Base-by-base conservation (phyloP, 345 rosid genomes). In the Draba incana region DNA sequence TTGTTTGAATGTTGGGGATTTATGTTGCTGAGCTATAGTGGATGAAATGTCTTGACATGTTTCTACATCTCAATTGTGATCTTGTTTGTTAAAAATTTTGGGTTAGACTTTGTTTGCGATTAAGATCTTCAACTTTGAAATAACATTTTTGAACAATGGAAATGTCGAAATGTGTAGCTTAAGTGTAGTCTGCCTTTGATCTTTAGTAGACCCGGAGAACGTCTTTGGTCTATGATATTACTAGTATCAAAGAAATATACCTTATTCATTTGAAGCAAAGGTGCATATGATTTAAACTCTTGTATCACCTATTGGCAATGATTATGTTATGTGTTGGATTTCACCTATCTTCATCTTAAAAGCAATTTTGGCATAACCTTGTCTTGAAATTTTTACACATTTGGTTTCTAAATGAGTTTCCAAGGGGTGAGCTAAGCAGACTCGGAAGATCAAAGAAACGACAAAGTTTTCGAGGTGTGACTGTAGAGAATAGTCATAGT, bases 241-340 rank as follows among this genome's bases (percentile, higher is more conserved):
- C 5, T 30, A 30, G 4, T 3, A 30, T 30, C 8, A 31, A 31
- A 5, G 6, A 3, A 5, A 31, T 5, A 5, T 31, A 31, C 0
- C 1, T 5, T 14, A 16, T 46, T 15, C 52, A 3, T 23, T 31
- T 1, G 8, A 3, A 2, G 3, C 23, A n/a, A 28, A 1, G 7
- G n/a, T 31, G 25, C 62, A 13, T 66, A 12, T 28, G 58, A 7
- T 51, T 39, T 5, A 41, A 7, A 37, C 69, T 50, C 24, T 14
- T 64, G 27, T 6, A 8, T 35, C 23, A 31, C 44, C 31, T 6
- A 0, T 12, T 35, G 15, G 28, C 27, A 37, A 35, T 35, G 10
- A 7, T 8, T 44, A 11, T 42, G 28, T 9, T 25, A 1, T 43
- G 11, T 9, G 4, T 44, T 31, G 35, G 3, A 39, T 46, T 4